Evolutionary conservation across 768 basidiomycete genomes (phyloP), one percentile per base, ranked within the genome.

Genomic region (Suillus cothurnatus): DNA sequence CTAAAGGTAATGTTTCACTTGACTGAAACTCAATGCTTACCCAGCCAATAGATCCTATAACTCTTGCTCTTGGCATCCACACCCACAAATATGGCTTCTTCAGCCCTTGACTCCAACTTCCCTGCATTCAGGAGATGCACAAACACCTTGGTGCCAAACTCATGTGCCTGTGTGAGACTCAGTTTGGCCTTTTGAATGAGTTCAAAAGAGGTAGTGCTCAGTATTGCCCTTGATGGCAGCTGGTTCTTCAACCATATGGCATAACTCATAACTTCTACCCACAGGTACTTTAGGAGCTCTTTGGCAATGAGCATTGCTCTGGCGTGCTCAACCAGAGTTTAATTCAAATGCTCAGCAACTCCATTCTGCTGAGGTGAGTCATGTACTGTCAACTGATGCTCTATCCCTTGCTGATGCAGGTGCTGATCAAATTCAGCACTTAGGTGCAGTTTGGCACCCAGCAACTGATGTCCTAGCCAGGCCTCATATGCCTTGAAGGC

Each of bases 211-310:
- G 71, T 76, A 9, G 19, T 55, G 19, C 72, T 71, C 6, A 69
- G 68, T 14, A 78, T 28, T 0, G 70, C 69, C 12, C 69, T 67
- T 0, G 74, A 77, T 0, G 74, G 68, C 0, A 74, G 72, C 2
- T 74, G 49, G 62, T 82, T 82, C 61, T 73, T 70, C 38, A 83
- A 43, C 73, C 79, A 83, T 0, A 76, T 70, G 0, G 73, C 76
- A 63, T 82, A 73, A 0, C 59, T 62, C 0, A 77, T 67, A 0
- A 28, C 69, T 55, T 21, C 62, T 14, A 21, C 71, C 70, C 38
- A 77, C 21, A 72, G 64, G 17, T 49, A 63, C 43, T 64, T 58
- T 0, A 72, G 71, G 12, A 79, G 63, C 3, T 70, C 61, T 0
- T 68, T 56, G 19, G 74, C 74, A 1, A 61, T 23, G 2, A 79